Evolutionary conservation across 2,329 filamentous ascomycete species (phyloP).

Genomic region (Dendryphion nanum): DNA sequence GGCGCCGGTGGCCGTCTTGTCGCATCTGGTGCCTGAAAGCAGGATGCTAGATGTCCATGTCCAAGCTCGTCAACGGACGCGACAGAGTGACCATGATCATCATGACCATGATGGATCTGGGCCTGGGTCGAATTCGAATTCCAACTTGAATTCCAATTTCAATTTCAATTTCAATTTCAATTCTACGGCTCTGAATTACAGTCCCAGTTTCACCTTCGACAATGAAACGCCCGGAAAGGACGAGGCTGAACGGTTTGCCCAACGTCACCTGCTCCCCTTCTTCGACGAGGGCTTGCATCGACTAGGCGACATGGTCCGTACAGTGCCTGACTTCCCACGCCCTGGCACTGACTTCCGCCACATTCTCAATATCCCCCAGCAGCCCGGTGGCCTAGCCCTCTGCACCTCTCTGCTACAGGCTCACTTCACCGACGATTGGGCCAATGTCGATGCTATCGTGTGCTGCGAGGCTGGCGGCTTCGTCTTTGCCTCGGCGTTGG

Average conservation of each 20-base stretch:
- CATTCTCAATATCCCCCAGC: constrained; percentile 56
- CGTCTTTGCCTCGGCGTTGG: constrained; percentile 55
- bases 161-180: constrained; percentile 17
- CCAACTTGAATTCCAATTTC: constrained; percentile 9
- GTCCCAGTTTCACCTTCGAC: constrained; percentile 50
- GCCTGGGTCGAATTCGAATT: constrained; percentile 8
- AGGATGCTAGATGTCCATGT: constrained; percentile 57
- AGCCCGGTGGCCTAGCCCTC: constrained; percentile 50
- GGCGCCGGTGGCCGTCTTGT: constrained; percentile 54
- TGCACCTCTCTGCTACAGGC: constrained; percentile 52
- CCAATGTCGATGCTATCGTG: constrained; percentile 45
- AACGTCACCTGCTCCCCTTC: constrained; percentile 45
- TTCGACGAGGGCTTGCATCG: constrained; percentile 47
- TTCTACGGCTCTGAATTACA: constrained; percentile 26
- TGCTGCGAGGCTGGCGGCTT: constrained; percentile 60
- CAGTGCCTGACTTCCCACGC: constrained; percentile 52
- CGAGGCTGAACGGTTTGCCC: constrained; percentile 42
- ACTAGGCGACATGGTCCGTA: constrained; percentile 52
- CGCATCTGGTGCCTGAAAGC: constrained; percentile 54
- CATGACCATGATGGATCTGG: constrained; percentile 35
- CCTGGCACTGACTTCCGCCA: constrained; percentile 56
- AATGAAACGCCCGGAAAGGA: constrained; percentile 50
- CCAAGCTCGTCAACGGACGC: constrained; percentile 28
- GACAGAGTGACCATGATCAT: constrained; percentile 35
- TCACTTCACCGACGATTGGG: constrained; percentile 51